Percentiles rank a stretch among this genome's conserved stretches.
Evolutionary conservation across 2,329 filamentous ascomycete species (phyloP).

Genomic region (Scortechinia acanthostroma): DNA sequence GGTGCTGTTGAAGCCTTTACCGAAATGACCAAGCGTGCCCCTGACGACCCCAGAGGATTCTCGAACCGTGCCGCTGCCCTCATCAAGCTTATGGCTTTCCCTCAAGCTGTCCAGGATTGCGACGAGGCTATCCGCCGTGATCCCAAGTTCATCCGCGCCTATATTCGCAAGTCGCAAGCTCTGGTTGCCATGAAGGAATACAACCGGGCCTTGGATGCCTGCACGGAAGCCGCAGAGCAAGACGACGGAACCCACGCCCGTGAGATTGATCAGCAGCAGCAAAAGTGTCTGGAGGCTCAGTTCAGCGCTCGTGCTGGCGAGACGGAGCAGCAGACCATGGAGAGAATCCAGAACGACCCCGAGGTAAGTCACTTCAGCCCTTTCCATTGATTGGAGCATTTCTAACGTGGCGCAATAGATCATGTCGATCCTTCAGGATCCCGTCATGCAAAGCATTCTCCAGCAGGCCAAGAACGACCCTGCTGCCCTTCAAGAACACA

Average conservation of each 20-base stretch:
- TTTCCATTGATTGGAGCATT: constrained; percentile 1
- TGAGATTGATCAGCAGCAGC: constrained; percentile 88
- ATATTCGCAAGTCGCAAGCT: constrained; percentile 91
- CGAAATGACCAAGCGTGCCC: constrained; percentile 94
- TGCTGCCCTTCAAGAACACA: constrained; percentile 87
- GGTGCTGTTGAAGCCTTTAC: constrained; percentile 87
- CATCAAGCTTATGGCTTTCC: constrained; percentile 93
- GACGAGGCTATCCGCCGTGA: constrained; percentile 86
- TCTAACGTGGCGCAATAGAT: constrained; percentile 39
- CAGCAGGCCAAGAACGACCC: constrained; percentile 94
- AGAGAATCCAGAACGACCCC: constrained; percentile 81
- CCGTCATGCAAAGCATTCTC: constrained; percentile 94
- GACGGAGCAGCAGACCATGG: constrained; percentile 90
- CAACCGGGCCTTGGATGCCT: constrained; percentile 86
- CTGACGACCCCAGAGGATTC: constrained; percentile 87
- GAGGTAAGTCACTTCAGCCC: constrained; percentile 53
- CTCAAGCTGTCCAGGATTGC: constrained; percentile 86
- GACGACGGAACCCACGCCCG: constrained; percentile 71
- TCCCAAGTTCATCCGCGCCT: constrained; percentile 85
- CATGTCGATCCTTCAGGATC: constrained; percentile 84
- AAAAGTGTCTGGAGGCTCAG: constrained; percentile 86
- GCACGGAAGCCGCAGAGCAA: constrained; percentile 68
- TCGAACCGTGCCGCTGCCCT: constrained; percentile 95
- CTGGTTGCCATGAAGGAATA: constrained; percentile 98
- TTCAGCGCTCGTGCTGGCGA: constrained; percentile 87